phyloP scores from a whole-genome alignment of 2,329 filamentous ascomycete genomes.

The Diaporthe sp. region DNA sequence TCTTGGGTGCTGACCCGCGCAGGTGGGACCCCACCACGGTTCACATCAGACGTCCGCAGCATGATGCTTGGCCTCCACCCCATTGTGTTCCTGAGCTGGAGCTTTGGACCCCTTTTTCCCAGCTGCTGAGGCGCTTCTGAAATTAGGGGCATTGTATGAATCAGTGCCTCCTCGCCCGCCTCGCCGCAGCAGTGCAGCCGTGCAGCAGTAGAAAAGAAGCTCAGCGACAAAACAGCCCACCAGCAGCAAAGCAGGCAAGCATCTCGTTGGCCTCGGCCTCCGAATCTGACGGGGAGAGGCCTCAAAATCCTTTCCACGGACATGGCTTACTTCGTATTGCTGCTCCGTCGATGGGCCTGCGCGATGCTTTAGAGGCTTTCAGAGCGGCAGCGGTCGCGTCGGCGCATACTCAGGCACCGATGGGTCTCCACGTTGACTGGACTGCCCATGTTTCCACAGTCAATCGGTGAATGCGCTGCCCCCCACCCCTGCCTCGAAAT shows the following conservation, averaged over 20 bases:
- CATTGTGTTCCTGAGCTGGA: conserved; percentile 26
- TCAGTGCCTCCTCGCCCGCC: conserved; percentile 10
- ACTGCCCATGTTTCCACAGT: conserved; percentile 3
- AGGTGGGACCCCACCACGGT: conserved; percentile 21
- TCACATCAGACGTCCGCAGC: conserved; percentile 25
- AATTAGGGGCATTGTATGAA: conserved; percentile 29
- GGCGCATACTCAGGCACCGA: conserved; percentile 26
- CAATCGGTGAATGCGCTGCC: conserved; percentile 26
- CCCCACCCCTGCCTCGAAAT: conserved; percentile 26
- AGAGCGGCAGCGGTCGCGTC: background rate
- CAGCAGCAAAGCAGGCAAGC: background rate
- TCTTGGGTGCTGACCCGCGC: conserved; percentile 15
- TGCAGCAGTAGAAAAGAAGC: background rate
- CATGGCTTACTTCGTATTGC: background rate
- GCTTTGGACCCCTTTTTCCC: conserved; percentile 18
- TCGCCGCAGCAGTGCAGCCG: background rate
- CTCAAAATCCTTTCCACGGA: background rate
- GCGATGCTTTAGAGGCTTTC: background rate
- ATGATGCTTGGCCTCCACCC: conserved; percentile 29
- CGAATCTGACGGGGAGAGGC: background rate
- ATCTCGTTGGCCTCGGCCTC: conserved; percentile 9
- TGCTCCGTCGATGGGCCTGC: conserved; percentile 1
- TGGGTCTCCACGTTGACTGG: background rate
- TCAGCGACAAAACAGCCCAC: background rate
- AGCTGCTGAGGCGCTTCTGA: conserved; percentile 26